Base-by-base conservation (phyloP, 345 rosid genomes). In the Eutrema heterophyllum region DNA sequence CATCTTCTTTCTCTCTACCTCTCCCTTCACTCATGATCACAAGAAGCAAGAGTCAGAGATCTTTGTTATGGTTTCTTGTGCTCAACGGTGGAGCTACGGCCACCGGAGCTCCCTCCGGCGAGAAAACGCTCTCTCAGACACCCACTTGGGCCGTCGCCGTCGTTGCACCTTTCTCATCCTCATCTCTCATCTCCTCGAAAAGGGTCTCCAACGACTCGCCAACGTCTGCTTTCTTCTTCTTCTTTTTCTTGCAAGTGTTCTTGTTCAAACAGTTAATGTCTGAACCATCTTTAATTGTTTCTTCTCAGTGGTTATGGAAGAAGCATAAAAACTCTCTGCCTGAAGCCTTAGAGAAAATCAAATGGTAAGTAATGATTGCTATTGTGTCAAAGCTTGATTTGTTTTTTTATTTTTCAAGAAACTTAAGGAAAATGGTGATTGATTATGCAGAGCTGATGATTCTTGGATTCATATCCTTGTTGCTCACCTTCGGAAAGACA, bases 111-210 rank as follows among this genome's bases (percentile, higher is more conserved):
- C 21, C 76, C 56, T 71, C 72, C 7, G 62, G 62, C 46, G 71
- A 71, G 69, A 88, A 88, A 75, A 33, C 80, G 73, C 96, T 95
- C 46, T 80, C 83, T 77, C 91, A 86, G 78, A 92, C 97, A 29
- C 88, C 97, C 2, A 95, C 99, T 32, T 92, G 99, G 99, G 99
- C 97, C 0, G 97, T 95, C 5, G 90, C 97, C 6, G 46, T 77
- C 15, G 90, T 95, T 92, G 91, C 79, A 79, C 96, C 5, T 86
- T 87, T 63, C 84, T 95, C 66, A 85, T 95, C 62, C 29, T 90
- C 79, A 67, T 92, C 53, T 95, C 98, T 7, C 73, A 86, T 76
- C 58, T 78, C 70, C 75, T 95, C 53, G 97, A 92, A 74, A 87
- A 80, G 78, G 36, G 80, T 79, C 89, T 95, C 77, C 89, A 88